Evolutionary conservation across 257 asterid genomes (phyloP).

Genomic region (Gentiana dahurica): DNA sequence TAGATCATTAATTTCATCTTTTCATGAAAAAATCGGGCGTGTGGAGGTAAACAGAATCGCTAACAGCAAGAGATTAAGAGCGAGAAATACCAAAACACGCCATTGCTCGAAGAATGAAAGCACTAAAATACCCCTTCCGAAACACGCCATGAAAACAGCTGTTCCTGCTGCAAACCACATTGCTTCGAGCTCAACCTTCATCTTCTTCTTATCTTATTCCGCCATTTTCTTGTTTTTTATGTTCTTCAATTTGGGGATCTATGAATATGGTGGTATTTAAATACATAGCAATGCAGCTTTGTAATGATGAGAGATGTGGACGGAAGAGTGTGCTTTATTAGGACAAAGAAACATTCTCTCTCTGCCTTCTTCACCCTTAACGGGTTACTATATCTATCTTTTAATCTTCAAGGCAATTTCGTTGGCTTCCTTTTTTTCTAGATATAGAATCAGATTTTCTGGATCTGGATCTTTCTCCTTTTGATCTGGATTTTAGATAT

Average conservation of each 20-base stretch:
- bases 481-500: no score
- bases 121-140: constrained; percentile 48
- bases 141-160: constrained; percentile 74
- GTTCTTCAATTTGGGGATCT: neutral
- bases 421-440: no score
- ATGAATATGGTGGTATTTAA: no score
- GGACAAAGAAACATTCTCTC: constrained; percentile 73
- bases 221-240: neutral
- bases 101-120: constrained; percentile 58
- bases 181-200: constrained; percentile 47
- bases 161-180: constrained; percentile 86
- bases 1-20: neutral
- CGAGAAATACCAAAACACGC: constrained; percentile 75
- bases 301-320: constrained; percentile 40
- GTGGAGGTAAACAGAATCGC: constrained; percentile 80
- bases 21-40: neutral
- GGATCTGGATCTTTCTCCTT: no score
- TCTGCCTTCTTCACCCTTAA: neutral
- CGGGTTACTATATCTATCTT: no score
- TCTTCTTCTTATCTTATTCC: constrained; percentile 29
- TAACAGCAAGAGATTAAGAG: constrained; percentile 64
- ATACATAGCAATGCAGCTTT: constrained; percentile 7
- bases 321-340: constrained; percentile 20
- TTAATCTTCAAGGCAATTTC: no score
- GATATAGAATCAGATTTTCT: no score